Evolutionary conservation across 2,329 filamentous ascomycete species (phyloP).

Genomic region (Xylariaceae sp.): DNA sequence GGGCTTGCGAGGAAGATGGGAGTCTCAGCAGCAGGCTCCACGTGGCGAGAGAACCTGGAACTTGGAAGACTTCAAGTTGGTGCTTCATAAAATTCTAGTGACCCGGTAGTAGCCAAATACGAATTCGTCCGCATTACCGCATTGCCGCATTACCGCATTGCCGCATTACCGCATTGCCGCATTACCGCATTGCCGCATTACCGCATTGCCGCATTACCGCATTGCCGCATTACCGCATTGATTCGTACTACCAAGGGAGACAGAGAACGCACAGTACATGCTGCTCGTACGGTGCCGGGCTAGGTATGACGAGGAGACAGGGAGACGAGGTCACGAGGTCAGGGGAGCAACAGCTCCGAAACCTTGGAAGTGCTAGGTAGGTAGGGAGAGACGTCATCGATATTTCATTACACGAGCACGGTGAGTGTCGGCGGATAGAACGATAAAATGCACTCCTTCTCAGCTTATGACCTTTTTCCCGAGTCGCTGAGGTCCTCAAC

Average conservation of each 20-base stretch:
- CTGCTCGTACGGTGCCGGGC: neutral
- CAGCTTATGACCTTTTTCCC: no score
- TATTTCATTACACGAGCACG: neutral
- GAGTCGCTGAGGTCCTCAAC: no score
- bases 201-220: no score
- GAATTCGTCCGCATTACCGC: neutral
- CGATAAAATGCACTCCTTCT: no score
- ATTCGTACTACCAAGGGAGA: no score
- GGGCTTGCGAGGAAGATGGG: constrained; percentile 4
- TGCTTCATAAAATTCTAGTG: constrained; percentile 16
- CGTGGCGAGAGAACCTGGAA: neutral
- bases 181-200: no score
- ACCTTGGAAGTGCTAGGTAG: neutral
- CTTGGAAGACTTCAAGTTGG: constrained; percentile 11
- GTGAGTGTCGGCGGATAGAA: no score
- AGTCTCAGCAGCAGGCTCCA: neutral
- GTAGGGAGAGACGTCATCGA: constrained; percentile 6
- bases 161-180: no score
- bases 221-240: no score
- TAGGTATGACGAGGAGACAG: no score
- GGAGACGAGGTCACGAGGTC: neutral
- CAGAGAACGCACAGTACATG: neutral
- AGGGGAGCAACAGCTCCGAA: neutral
- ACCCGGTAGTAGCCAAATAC: constrained; percentile 16
- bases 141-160: neutral